Evolutionary conservation across 768 basidiomycete genomes (phyloP).

Genomic region (Tulasnella sp.): DNA sequence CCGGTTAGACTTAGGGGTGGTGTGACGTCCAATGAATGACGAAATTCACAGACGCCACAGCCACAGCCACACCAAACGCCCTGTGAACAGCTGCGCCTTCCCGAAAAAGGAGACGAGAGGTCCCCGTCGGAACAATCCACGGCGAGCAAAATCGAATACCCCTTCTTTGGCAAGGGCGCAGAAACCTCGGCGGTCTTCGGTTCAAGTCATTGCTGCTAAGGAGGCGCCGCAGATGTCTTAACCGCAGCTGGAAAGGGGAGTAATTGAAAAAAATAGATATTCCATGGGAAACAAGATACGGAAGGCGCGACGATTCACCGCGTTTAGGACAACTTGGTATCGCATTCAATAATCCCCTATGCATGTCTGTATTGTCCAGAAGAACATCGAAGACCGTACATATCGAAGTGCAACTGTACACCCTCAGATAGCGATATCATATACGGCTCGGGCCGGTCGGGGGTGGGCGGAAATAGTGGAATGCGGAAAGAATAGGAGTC

Average conservation of each 20-base stretch:
- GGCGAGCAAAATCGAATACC: background rate
- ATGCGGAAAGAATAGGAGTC: background rate
- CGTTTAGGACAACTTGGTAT: background rate
- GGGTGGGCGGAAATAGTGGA: background rate
- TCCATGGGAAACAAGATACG: background rate
- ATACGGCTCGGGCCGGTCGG: background rate
- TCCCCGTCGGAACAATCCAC: background rate
- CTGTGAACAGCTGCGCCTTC: background rate
- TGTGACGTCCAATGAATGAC: background rate
- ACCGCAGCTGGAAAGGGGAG: background rate
- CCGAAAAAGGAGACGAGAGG: background rate
- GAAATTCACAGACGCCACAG: constrained; percentile 11
- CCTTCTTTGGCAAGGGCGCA: background rate
- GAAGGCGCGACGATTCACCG: background rate
- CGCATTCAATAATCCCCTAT: background rate
- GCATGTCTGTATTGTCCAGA: background rate
- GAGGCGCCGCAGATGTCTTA: background rate
- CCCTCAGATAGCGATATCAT: background rate
- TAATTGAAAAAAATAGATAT: background rate
- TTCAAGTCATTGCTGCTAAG: background rate
- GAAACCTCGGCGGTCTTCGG: background rate
- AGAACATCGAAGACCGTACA: background rate
- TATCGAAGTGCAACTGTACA: background rate
- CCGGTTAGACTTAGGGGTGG: background rate
- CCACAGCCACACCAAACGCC: background rate